Evolutionary conservation across 1,284 basidiomycete species (phyloP), one percentile per base, ranked within the genome.

Genomic region (Ganoderma lingzhi): DNA sequence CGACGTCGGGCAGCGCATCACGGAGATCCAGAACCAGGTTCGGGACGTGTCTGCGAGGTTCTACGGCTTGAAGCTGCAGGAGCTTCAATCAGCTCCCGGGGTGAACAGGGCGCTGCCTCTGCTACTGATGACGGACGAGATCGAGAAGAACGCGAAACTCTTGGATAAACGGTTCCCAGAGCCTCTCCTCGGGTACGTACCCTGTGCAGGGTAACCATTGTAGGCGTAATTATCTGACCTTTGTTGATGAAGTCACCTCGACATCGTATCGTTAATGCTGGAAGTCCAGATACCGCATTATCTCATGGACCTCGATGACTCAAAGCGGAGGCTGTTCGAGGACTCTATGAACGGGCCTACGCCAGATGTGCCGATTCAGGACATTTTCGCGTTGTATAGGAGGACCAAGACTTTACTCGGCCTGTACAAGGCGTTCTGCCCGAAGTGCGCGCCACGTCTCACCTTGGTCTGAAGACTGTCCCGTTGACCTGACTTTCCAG

Each of bases 91-190:
- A 6, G 83, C 89, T 59, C 88, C 90, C 15, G 90, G 93, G 3
- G 90, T 93, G 23, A 96, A 95, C 76, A 85, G 90, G 63, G 92
- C 96, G 0, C 82, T 95, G 48, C 94, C 94, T 1, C 82, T 96
- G 39, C 82, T 97, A 61, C 82, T 93, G 37, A 89, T 98, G 87
- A 94, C 94, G 6, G 91, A 93, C 63, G 97, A 97, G 84, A 84
- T 99, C 12, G 96, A 98, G 82, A 97, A 95, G 78, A 84, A 86
- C 41, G 90, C 94, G 14, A 96, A 97, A 80, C 81, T 87, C 41
- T 84, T 96, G 42, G 93, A 96, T 80, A 95, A 95, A 80, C 86
- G 92, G 71, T 98, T 97, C 81, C 89, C 92, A 0, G 89, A 94
- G 67, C 93, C 95, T 23, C 79, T 98, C 28, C 83, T 96, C 44